Evolutionary conservation across 768 basidiomycete genomes (phyloP).

Genomic region (Pulveroboletus sp.): DNA sequence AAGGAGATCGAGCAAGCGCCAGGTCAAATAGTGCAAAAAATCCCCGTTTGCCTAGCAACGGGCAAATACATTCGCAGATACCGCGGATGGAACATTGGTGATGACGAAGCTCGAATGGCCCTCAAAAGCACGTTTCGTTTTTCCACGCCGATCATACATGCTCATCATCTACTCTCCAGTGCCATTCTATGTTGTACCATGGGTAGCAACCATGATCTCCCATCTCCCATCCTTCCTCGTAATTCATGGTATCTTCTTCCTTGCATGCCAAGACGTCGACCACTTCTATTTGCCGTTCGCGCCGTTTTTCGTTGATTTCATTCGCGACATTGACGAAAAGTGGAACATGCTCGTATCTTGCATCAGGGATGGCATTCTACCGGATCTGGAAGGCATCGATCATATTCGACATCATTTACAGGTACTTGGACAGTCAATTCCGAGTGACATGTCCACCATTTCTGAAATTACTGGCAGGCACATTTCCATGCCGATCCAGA

Average conservation of each 20-base stretch:
- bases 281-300: slow-evolving; percentile 2
- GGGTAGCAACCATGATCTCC: slow-evolving; percentile 10
- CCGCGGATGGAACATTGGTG: slow-evolving; percentile 7
- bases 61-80: neutral
- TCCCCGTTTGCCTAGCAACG: slow-evolving; percentile 4
- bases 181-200: slow-evolving; percentile 11
- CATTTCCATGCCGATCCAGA: slow-evolving; percentile 9
- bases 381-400: slow-evolving; percentile 13
- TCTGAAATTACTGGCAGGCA: slow-evolving; percentile 1
- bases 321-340: slow-evolving; percentile 12
- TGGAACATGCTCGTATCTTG: slow-evolving; percentile 18
- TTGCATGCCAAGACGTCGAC: slow-evolving; percentile 2
- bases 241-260: slow-evolving; percentile 22
- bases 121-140: neutral
- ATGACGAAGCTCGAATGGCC: slow-evolving; percentile 5
- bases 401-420: slow-evolving; percentile 17
- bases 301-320: slow-evolving; percentile 10
- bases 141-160: neutral
- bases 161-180: slow-evolving; percentile 3
- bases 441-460: neutral
- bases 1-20: slow-evolving; percentile 10
- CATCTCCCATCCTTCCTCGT: slow-evolving; percentile 13
- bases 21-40: slow-evolving; percentile 5
- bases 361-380: slow-evolving; percentile 16
- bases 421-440: neutral